phyloP scores from a whole-genome alignment of 2,329 filamentous ascomycete species.

The Scleromitrula shiraiana region DNA sequence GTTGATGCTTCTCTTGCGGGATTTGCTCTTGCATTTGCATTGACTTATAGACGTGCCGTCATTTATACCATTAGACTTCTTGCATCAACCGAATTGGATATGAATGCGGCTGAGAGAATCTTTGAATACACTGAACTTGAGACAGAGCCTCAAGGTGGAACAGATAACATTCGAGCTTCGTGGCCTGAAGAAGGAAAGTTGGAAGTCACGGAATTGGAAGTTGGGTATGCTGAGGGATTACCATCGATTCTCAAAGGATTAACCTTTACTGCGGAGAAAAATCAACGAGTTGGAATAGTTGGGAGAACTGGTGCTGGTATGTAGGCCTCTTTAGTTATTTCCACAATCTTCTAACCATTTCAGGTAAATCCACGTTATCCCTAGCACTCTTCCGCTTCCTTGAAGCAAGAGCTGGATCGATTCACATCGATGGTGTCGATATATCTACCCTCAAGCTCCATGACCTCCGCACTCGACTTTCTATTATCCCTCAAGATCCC shows the following conservation, averaged over 20 bases:
- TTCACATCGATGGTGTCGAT: constrained; percentile 26
- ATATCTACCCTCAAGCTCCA: constrained; percentile 28
- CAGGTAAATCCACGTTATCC: constrained; percentile 23
- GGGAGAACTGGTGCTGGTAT: constrained; percentile 26
- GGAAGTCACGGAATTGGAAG: constrained; percentile 62
- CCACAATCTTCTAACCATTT: constrained; percentile 12
- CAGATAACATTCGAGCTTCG: constrained; percentile 47
- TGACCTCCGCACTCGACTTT: constrained; percentile 24
- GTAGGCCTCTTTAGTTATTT: constrained; percentile 6
- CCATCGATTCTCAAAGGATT: constrained; percentile 62
- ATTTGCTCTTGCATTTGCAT: constrained; percentile 64
- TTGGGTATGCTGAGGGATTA: constrained; percentile 62
- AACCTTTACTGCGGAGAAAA: constrained; percentile 54
- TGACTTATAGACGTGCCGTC: constrained; percentile 57
- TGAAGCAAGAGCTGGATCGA: constrained; percentile 33
- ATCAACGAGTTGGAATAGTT: constrained; percentile 39
- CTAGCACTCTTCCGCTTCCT: constrained; percentile 23
- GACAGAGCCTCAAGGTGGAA: constrained; percentile 55
- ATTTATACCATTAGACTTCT: constrained; percentile 58
- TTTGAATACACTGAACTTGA: constrained; percentile 63
- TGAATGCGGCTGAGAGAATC: constrained; percentile 69
- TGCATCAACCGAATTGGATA: constrained; percentile 62
- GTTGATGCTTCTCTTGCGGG: constrained; percentile 64
- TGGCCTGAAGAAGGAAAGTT: constrained; percentile 69
- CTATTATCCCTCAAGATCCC: constrained; percentile 46